Base-by-base conservation (phyloP, 2,329 filamentous ascomycete species). In the Claviceps pazoutovae region DNA sequence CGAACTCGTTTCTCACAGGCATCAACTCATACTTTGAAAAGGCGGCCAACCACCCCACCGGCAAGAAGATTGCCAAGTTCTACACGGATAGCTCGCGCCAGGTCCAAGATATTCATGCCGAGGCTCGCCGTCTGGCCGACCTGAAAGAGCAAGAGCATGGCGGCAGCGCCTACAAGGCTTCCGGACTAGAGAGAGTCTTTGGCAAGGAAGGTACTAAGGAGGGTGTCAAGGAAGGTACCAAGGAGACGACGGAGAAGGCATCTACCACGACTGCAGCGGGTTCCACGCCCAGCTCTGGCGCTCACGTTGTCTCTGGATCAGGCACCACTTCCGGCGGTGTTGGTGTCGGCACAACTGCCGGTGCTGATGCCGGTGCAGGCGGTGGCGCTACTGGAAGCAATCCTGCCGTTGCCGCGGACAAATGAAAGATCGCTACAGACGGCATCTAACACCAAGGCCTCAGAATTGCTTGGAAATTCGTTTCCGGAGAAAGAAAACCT, bases 11-110 rank as follows among this genome's bases (percentile, higher is more conserved):
- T 54, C 71, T 79, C 54, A 74, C 75, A 43, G 86, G 88, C 37
- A 66, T 97, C 55, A 75, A 75, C 67, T 88, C 84, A 13, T 98
- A 97, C 79, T 97, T 96, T 64, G 91, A 97, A 72, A 94, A 94
- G 78, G 91, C 91, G 2, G 74, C 83, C 53, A 84, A 78, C 65
- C 94, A 89, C 0, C 88, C 89, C 9, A 95, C 89, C 1, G 93
- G 93, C 60, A 82, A 90, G 74, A 88, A 85, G 71, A 72, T 98
- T 55, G 85, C 87, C 59, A 75, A 83, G 56, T 98, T 98, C 72
- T 98, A 98, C 71, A 78, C 83, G 7, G 76, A 88, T 59, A 80
- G 86, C 56, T 83, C 85, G 66, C 88, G 88, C 72, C 90, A 97
- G 71, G 89, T 96, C 36, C 77, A 88, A 61, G 93, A 98, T 65